Conservation (phyloP, 495 filamentous ascomycete species). For the Barbatosphaeria neglecta region DNA sequence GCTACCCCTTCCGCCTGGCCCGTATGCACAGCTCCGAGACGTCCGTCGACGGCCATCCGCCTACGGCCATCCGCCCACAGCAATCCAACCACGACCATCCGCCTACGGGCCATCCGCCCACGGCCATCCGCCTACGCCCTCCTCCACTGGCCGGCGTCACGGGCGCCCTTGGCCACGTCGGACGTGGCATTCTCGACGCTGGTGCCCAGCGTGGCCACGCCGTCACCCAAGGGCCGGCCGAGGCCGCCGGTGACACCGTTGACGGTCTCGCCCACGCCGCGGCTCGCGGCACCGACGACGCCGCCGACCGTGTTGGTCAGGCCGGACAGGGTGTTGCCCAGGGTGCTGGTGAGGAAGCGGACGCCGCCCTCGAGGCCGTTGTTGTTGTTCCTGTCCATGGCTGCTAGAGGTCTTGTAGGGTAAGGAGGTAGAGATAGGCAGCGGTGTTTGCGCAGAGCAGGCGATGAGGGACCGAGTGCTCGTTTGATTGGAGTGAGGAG, state of each 20-base stretch:
- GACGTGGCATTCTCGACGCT: slow-evolving; percentile 49
- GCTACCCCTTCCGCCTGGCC: no score
- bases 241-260: slow-evolving; percentile 44
- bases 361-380: slow-evolving; percentile 53
- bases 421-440: not conserved
- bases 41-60: no score
- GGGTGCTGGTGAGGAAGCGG: slow-evolving; percentile 47
- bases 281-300: slow-evolving; percentile 53
- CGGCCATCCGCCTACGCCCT: slow-evolving; percentile 16
- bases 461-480: not conserved
- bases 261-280: slow-evolving; percentile 31
- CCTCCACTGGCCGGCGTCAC: slow-evolving; percentile 60
- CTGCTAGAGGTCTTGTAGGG: not conserved
- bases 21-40: no score
- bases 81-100: no score
- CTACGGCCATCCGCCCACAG: no score
- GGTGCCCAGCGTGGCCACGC: slow-evolving; percentile 45
- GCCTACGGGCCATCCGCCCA: no score
- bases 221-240: slow-evolving; percentile 56
- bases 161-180: slow-evolving; percentile 47
- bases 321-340: slow-evolving; percentile 40
- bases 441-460: not conserved
- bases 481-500: not conserved
- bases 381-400: slow-evolving; percentile 23
- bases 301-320: slow-evolving; percentile 56